Evolutionary conservation across 176 grass and related monocot species (phyloP).

Genomic region (Triticum aestivum): DNA sequence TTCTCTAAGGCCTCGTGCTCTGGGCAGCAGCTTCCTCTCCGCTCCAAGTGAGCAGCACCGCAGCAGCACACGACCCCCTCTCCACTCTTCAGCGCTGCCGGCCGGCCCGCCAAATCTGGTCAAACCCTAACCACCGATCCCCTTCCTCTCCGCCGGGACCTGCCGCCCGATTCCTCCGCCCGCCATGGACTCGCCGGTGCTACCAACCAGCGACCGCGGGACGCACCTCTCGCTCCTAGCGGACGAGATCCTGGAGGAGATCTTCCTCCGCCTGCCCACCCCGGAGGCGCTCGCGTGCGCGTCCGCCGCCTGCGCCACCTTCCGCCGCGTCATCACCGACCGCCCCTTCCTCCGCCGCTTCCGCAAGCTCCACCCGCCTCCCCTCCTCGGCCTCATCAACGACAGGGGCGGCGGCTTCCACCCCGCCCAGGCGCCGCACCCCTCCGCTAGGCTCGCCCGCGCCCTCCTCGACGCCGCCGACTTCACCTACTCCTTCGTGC

Average conservation of each 20-base stretch:
- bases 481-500: slow-evolving; percentile 21
- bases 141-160: background rate
- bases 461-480: background rate
- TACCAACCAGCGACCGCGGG: background rate
- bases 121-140: background rate
- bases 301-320: background rate
- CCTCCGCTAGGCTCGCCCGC: background rate
- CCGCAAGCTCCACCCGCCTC: slow-evolving; percentile 17
- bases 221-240: background rate
- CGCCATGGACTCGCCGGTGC: slow-evolving; percentile 1
- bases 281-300: slow-evolving; percentile 6
- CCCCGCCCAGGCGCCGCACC: slow-evolving; percentile 19
- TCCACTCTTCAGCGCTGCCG: background rate
- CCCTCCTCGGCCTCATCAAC: slow-evolving; percentile 13
- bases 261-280: slow-evolving; percentile 2
- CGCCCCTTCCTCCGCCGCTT: slow-evolving; percentile 20
- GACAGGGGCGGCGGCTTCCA: background rate
- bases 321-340: slow-evolving; percentile 12
- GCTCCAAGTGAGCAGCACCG: too few relatives aligned
- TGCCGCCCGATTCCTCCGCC: background rate
- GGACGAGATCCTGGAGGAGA: slow-evolving; percentile 30
- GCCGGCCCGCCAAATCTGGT: background rate
- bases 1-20: too few relatives aligned
- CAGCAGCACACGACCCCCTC: background rate
- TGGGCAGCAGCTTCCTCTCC: too few relatives aligned